phyloP scores from a whole-genome alignment of 805 yeast species.

The Saccharomyces eubayanus region DNA sequence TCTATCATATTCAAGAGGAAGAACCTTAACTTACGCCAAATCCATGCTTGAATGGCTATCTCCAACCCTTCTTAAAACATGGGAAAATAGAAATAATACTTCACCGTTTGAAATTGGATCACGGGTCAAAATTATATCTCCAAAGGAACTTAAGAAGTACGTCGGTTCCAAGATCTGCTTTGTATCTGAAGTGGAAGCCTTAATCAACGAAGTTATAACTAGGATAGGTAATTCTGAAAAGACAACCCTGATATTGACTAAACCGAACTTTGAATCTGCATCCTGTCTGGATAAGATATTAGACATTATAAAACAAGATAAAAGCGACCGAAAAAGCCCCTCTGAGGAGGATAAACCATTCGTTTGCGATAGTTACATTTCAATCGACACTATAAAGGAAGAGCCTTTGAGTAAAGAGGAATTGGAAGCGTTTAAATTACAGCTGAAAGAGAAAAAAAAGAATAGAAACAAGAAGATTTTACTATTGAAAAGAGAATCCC shows the following conservation, averaged over 20 bases:
- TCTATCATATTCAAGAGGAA: constrained; percentile 70
- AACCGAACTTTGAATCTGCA: not conserved
- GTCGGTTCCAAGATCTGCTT: constrained; percentile 74
- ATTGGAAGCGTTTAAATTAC: constrained; percentile 39
- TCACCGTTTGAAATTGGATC: constrained; percentile 69
- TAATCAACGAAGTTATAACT: constrained; percentile 44
- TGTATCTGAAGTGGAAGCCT: constrained; percentile 61
- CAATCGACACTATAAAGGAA: constrained; percentile 37
- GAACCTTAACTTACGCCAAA: constrained; percentile 70
- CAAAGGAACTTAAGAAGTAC: constrained; percentile 46
- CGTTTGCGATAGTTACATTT: constrained; percentile 13
- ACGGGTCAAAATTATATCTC: constrained; percentile 47
- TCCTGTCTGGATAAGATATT: constrained; percentile 11
- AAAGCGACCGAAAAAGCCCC: not conserved
- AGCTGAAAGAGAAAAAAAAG: constrained; percentile 40
- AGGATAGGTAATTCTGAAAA: constrained; percentile 55
- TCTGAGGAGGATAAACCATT: constrained; percentile 46
- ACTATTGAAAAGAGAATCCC: constrained; percentile 28
- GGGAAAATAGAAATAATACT: constrained; percentile 60
- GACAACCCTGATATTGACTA: constrained; percentile 64
- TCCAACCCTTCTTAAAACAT: constrained; percentile 68
- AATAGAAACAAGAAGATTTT: constrained; percentile 29
- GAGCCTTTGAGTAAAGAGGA: constrained; percentile 45
- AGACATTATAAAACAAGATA: constrained; percentile 32
- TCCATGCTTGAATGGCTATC: constrained; percentile 96